These are phyloP conservation scores for Smallanthus sonchifolius DNA, from an alignment of 129 eudicot species.

Conservation along the genomic window DNA sequence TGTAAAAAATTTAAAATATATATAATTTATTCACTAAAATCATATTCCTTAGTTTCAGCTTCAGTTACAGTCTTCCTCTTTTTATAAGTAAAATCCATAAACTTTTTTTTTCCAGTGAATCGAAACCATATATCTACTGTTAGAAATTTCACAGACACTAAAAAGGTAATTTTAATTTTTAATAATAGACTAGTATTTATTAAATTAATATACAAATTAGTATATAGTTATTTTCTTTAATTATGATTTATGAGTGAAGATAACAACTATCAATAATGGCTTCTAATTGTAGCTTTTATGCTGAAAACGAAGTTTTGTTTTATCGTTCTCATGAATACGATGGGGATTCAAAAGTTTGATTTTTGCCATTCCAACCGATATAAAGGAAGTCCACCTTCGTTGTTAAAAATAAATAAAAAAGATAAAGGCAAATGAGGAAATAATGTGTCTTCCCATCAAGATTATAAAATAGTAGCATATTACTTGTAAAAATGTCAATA, in stretches of 20 bases:
- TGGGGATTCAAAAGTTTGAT: neutral
- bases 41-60: no score
- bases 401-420: neutral
- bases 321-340: neutral
- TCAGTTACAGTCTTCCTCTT: no score
- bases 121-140: no score
- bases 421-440: neutral
- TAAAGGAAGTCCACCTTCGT: slow-evolving; percentile 11
- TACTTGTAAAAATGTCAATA: neutral
- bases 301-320: slow-evolving; percentile 4
- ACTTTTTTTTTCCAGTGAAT: no score
- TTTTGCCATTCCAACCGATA: neutral
- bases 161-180: neutral
- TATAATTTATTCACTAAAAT: no score
- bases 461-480: neutral
- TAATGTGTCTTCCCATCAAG: slow-evolving; percentile 17
- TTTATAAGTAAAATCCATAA: no score
- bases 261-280: neutral
- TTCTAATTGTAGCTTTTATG: neutral
- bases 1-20: no score
- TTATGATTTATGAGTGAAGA: neutral
- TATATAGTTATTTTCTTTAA: neutral
- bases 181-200: neutral
- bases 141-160: neutral
- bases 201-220: neutral